Base-by-base conservation (phyloP, 345 rosid genomes). In the Euphorbia lathyris region DNA sequence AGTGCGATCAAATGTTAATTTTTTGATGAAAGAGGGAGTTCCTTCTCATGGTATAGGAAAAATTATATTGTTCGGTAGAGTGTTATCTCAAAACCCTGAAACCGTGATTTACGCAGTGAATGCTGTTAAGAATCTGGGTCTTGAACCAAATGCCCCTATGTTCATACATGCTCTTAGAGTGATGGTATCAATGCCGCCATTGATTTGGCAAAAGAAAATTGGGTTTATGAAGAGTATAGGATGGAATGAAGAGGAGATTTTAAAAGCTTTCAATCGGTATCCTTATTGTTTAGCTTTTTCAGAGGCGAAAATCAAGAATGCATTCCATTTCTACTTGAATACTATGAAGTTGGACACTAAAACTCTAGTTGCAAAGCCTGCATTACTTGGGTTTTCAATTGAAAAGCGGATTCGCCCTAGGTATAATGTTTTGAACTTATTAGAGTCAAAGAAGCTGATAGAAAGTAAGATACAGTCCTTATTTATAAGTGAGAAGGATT, bases 191-290 rank as follows among this genome's bases (percentile, higher is more conserved):
- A 23, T 74, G 62, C 58, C 19, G 8, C 74, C 66, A 2, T 12
- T 56, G 0, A 63, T 66, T n/a, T 58, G 73, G 76, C 58, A 67
- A 51, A 77, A 43, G 56, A 80, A 67, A 66, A 50, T 77, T 9
- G 68, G 66, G 27, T 1, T 73, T 16, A n/a, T 77, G 23, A 62
- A 77, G 74, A 77, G 81, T 56, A 11, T 73, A 27, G 83, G 83
- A 1, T 80, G 76, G 74, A 73, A 58, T 17, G 61, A 74, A 25
- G 74, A 77, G 43, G 76, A 80, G 9, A 70, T 74, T 38, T 27
- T 73, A 1, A 23, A 25, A 10, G 55, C 57, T 32, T 80, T 80
- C 56, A 60, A 36, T 57, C 27, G 55, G 20, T 0, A 27, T 7
- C 79, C 81, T 0, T 19, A 9, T 23, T 3, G 8, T 26, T 73